phyloP scores from a whole-genome alignment of 345 rosid genomes.

The Gossypium rotundifolium region DNA sequence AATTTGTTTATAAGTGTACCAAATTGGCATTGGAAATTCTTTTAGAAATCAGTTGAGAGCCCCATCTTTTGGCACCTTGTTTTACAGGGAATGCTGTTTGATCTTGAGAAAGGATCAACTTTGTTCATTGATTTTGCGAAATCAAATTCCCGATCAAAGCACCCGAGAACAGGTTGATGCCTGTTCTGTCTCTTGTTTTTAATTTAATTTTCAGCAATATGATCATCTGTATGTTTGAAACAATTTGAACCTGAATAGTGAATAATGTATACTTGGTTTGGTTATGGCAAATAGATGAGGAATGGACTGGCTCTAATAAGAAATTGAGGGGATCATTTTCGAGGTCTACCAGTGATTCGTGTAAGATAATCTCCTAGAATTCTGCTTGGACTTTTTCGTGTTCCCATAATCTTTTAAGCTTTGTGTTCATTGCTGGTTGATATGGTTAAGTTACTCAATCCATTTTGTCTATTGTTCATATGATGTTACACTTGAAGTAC shows the following conservation, averaged over 20 bases:
- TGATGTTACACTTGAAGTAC: conserved; percentile 28
- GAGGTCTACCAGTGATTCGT: conserved; percentile 36
- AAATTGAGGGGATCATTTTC: conserved; percentile 41
- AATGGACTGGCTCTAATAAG: conserved; percentile 52
- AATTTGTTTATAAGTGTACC: not conserved
- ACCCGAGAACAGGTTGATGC: conserved; percentile 53
- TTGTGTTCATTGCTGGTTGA: not conserved
- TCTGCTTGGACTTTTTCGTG: conserved; percentile 2
- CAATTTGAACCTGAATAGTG: not conserved
- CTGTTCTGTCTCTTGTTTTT: conserved; percentile 8
- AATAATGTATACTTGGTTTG: conserved; percentile 6
- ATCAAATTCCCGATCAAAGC: conserved; percentile 85
- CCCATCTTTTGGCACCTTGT: conserved; percentile 16
- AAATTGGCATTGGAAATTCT: not conserved
- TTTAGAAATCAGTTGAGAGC: not conserved
- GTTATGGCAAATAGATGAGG: conserved; percentile 41
- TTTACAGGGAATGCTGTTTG: conserved; percentile 83
- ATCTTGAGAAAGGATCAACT: conserved; percentile 81
- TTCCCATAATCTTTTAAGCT: conserved; percentile 7
- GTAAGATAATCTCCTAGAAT: conserved; percentile 36
- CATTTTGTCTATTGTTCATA: conserved; percentile 21
- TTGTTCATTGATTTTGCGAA: conserved; percentile 80
- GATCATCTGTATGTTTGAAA: conserved; percentile 6
- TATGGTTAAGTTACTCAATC: conserved; percentile 8
- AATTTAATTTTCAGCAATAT: not conserved